Evolutionary conservation across 108 stramenopile genomes (phyloP), one percentile per base, ranked within the genome.

Genomic region (Cyclostephanos tholiformis): DNA sequence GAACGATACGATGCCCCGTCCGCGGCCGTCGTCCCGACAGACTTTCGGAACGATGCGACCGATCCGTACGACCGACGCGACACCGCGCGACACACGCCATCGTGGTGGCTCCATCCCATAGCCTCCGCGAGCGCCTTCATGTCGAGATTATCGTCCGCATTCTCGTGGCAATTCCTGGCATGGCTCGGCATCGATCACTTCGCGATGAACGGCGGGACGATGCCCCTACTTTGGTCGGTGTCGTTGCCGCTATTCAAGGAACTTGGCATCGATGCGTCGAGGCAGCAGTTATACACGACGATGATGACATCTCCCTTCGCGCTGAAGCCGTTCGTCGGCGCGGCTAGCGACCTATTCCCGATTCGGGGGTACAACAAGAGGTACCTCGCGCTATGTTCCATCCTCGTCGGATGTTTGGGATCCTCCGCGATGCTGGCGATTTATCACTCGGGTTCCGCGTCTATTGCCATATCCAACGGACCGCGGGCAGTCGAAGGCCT

Each of bases 261-360:
- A 41, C 41, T 82, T 41, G 82, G 77, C 14, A 74, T 82, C 43
- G 71, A 61, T 56, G 82, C 82, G 38, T 56, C 66, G 23, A 51
- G 82, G 35, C 82, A 82, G 20, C 82, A 82, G 61, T 49, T 82
- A 22, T 82, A 82, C 67, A 79, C 53, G 65, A 79, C 67, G 0
- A 57, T 79, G 72, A 75, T 79, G 22, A 51, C 67, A n/a, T 74
- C 72, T 53, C 77, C 82, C 0, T 82, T 65, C 57, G 82, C 82
- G 0, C 74, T 82, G 77, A 82, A 82, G 73, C 82, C 82, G 27
- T 82, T 82, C 48, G 74, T 82, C 58, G 82, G 82, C 4, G 77
- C 77, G 32, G 72, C 76, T 0, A 69, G 59, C 16, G 59, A 60
- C 32, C 30, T 60, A 17, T 60, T 38, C 30, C 77, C 77, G 17